A percentile compares a stretch with the other conserved stretches of the same genome.
Conservation (phyloP, 345 rosid species). For the Eucalyptus polyanthemos region DNA sequence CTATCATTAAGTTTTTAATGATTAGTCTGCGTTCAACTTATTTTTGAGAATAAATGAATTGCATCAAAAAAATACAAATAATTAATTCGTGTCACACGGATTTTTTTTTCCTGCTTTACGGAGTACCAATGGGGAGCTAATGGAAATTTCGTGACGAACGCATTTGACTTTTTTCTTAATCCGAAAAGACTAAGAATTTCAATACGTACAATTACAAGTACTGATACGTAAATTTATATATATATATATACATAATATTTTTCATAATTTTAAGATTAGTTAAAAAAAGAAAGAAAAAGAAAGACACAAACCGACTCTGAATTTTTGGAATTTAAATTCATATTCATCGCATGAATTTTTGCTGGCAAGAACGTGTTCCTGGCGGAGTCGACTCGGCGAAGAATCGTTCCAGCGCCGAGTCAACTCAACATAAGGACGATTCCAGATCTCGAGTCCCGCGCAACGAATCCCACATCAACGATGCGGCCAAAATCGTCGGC, state of each 20-base stretch:
- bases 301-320: neutral
- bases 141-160: neutral
- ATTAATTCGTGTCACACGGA: neutral
- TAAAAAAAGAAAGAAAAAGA: neutral
- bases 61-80: neutral
- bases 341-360: neutral
- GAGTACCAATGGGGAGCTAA: neutral
- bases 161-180: neutral
- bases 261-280: neutral
- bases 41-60: neutral
- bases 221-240: neutral
- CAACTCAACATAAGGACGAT: neutral
- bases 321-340: neutral
- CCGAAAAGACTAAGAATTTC: neutral
- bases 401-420: neutral
- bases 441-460: neutral
- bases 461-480: neutral
- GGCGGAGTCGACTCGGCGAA: neutral
- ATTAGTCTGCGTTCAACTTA: accelerated
- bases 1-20: neutral
- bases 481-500: neutral
- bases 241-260: neutral
- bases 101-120: neutral
- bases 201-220: neutral
- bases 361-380: neutral